A percentile compares a stretch with the other conserved stretches of the same genome.
Evolutionary conservation across 2,329 filamentous ascomycete species (phyloP).

Genomic region (Lachnellula subtilissima): DNA sequence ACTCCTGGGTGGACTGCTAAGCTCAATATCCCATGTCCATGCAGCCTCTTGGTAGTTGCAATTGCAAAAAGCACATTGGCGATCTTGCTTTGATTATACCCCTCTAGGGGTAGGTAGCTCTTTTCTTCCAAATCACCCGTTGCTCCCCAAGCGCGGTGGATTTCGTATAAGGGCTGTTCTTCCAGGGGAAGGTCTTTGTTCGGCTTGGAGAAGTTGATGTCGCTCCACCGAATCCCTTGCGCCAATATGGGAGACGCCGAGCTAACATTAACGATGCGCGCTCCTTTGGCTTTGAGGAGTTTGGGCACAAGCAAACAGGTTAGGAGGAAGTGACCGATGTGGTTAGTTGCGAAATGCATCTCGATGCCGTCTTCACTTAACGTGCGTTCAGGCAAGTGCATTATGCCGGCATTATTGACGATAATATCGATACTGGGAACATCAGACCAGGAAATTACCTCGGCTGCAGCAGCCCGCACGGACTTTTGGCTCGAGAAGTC

Average conservation of each 20-base stretch:
- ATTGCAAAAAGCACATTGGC: slow-evolving; percentile 34
- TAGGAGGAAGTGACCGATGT: slow-evolving; percentile 18
- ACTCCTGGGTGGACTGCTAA: slow-evolving; percentile 31
- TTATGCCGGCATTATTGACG: slow-evolving; percentile 40
- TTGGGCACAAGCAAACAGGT: slow-evolving; percentile 16
- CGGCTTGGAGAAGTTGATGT: slow-evolving; percentile 32
- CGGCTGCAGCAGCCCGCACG: slow-evolving; percentile 37
- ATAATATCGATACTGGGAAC: slow-evolving; percentile 37
- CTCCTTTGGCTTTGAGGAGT: slow-evolving; percentile 11
- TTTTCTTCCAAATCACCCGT: slow-evolving; percentile 18
- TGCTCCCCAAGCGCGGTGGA: slow-evolving; percentile 23
- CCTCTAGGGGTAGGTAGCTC: slow-evolving; percentile 34
- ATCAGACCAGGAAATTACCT: slow-evolving; percentile 35
- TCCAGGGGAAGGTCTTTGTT: slow-evolving; percentile 31
- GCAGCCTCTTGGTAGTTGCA: slow-evolving; percentile 25
- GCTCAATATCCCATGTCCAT: slow-evolving; percentile 23
- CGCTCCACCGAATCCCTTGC: slow-evolving; percentile 33
- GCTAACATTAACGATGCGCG: slow-evolving; percentile 15
- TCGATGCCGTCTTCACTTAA: slow-evolving; percentile 35
- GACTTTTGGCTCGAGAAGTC: slow-evolving; percentile 39
- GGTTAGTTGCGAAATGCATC: slow-evolving; percentile 20
- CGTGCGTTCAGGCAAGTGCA: slow-evolving; percentile 31
- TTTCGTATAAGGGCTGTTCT: slow-evolving; percentile 30
- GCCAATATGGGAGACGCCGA: slow-evolving; percentile 23
- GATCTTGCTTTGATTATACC: slow-evolving; percentile 35